Evolutionary conservation across 2,329 filamentous ascomycete species (phyloP).

Genomic region (Ophiostoma sp.): DNA sequence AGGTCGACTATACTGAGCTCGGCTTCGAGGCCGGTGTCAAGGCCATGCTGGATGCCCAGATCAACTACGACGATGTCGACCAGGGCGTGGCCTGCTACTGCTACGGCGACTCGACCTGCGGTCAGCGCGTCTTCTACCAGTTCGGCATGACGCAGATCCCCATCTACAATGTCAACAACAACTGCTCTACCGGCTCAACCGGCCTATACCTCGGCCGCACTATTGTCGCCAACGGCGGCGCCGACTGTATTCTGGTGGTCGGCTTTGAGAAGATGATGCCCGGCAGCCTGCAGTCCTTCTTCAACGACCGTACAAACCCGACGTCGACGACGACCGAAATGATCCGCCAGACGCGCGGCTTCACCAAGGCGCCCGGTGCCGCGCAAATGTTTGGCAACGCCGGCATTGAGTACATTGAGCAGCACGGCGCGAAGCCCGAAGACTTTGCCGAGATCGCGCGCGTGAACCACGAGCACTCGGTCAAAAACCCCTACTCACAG

Average conservation of each 20-base stretch:
- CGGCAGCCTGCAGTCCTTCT: constrained; percentile 77
- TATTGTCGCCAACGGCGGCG: constrained; percentile 70
- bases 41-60: constrained; percentile 76
- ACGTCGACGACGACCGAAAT: constrained; percentile 66
- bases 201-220: constrained; percentile 79
- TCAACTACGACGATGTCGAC: constrained; percentile 95
- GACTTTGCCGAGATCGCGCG: constrained; percentile 95
- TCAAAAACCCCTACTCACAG: constrained; percentile 94
- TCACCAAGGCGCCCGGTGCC: constrained; percentile 76
- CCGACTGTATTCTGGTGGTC: constrained; percentile 83
- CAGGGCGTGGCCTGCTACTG: constrained; percentile 96
- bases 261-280: constrained; percentile 99
- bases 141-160: constrained; percentile 96
- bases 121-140: constrained; percentile 96
- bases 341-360: constrained; percentile 75
- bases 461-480: constrained; percentile 87
- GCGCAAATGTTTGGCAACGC: constrained; percentile 96
- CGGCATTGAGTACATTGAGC: constrained; percentile 90
- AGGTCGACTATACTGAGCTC: constrained; percentile 90
- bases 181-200: constrained; percentile 93
- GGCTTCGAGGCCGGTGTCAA: constrained; percentile 90
- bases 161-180: constrained; percentile 98
- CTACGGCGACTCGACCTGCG: constrained; percentile 91
- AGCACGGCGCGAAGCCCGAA: constrained; percentile 72
- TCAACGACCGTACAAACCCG: constrained; percentile 78